A percentile compares a stretch with the other conserved stretches of the same genome.
phyloP scores from a whole-genome alignment of 768 basidiomycete genomes.

The Pisolithus microcarpus region DNA sequence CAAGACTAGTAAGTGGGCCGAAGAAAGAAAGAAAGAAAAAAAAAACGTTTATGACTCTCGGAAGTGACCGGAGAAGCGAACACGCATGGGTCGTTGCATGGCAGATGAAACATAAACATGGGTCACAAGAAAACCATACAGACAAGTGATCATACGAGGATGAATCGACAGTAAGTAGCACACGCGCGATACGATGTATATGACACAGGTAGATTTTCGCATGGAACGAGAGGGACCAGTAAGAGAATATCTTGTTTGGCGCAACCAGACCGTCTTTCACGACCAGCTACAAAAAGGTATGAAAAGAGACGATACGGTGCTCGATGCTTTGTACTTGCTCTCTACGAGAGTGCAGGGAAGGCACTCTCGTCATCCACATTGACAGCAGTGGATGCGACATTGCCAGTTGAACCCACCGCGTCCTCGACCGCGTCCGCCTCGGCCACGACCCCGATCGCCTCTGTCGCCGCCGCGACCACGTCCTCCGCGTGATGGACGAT shows the following conservation, averaged over 20 bases:
- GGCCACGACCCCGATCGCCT: conserved; percentile 37
- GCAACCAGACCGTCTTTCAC: conserved; percentile 1
- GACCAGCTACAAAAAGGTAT: neutral
- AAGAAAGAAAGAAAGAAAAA: neutral
- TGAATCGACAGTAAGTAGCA: neutral
- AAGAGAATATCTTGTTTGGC: conserved; percentile 1
- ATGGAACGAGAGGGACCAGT: neutral
- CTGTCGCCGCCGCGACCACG: conserved; percentile 42
- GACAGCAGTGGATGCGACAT: conserved; percentile 30
- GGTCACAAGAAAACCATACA: neutral
- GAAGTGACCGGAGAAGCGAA: neutral
- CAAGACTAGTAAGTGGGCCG: conserved; percentile 20
- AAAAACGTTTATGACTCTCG: no score
- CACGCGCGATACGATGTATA: neutral
- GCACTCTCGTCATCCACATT: conserved; percentile 79
- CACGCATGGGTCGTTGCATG: neutral
- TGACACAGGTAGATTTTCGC: neutral
- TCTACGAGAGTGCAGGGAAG: conserved; percentile 78
- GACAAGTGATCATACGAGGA: neutral
- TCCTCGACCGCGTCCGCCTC: conserved; percentile 38
- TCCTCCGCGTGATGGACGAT: conserved; percentile 68
- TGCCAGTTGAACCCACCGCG: conserved; percentile 38
- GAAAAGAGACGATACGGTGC: conserved; percentile 2
- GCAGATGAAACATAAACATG: conserved; percentile 2
- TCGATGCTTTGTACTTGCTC: conserved; percentile 7